Evolutionary conservation across 2,329 filamentous ascomycete genomes (phyloP).

Genomic region (Myotisia sp.): DNA sequence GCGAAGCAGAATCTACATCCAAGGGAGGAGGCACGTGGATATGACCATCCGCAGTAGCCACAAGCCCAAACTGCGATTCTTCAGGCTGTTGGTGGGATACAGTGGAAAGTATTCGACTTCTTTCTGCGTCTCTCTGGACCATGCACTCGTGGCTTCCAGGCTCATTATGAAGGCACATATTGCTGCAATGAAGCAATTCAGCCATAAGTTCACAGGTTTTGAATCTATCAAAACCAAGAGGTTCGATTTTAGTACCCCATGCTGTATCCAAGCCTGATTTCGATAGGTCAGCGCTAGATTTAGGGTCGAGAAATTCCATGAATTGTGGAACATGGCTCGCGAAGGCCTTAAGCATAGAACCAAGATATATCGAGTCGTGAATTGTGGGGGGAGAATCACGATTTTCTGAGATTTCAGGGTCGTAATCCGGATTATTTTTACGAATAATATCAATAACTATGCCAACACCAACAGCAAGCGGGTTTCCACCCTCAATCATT

Average conservation of each 20-base stretch:
- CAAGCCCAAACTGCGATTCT: constrained; percentile 43
- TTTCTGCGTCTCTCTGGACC: constrained; percentile 60
- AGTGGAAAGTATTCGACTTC: constrained; percentile 59
- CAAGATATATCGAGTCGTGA: constrained; percentile 88
- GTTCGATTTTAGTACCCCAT: constrained; percentile 82
- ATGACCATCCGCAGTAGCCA: constrained; percentile 33
- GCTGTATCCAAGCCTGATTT: constrained; percentile 53
- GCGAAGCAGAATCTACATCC: constrained; percentile 33
- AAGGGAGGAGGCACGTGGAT: constrained; percentile 25
- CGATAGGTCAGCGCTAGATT: neutral
- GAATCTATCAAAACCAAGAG: constrained; percentile 91
- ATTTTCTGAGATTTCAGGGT: constrained; percentile 75
- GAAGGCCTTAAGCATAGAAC: constrained; percentile 75
- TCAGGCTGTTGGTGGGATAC: constrained; percentile 49
- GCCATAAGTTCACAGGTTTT: constrained; percentile 99
- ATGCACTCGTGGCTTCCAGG: constrained; percentile 79
- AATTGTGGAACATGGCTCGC: constrained; percentile 86
- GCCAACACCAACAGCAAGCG: constrained; percentile 86
- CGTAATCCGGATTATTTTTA: constrained; percentile 99
- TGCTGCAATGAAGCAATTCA: constrained; percentile 90
- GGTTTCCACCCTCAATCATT: constrained; percentile 88
- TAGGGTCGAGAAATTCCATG: constrained; percentile 58
- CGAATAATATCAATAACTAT: constrained; percentile 97
- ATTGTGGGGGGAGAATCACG: constrained; percentile 66
- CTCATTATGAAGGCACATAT: constrained; percentile 94